Percentiles rank a stretch among this genome's conserved stretches.
These are phyloP conservation scores for Boletus tomentosulus DNA, from an alignment of 768 basidiomycete species.

Conservation along the genomic window DNA sequence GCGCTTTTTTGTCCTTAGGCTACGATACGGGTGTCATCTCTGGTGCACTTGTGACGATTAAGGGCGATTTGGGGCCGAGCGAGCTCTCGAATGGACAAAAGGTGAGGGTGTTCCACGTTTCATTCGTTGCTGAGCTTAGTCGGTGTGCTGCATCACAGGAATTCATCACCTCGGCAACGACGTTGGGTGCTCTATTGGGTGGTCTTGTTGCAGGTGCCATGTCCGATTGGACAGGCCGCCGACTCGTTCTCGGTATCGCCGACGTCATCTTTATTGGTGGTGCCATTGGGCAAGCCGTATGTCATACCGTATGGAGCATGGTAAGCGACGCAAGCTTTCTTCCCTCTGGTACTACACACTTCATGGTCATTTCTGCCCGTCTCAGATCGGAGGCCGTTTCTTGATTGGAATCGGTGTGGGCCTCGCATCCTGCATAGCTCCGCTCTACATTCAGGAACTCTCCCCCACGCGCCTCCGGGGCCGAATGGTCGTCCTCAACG, in stretches of 20 bases:
- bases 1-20: conserved; percentile 35
- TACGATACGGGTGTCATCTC: conserved; percentile 82
- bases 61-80: conserved; percentile 57
- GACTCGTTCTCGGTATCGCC: conserved; percentile 59
- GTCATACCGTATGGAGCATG: conserved; percentile 69
- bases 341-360: background rate
- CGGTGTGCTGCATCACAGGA: conserved; percentile 42
- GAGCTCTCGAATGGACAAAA: conserved; percentile 60
- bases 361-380: background rate
- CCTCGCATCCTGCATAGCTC: conserved; percentile 72
- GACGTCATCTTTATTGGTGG: conserved; percentile 74
- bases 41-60: conserved; percentile 74
- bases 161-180: conserved; percentile 77
- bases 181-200: conserved; percentile 73
- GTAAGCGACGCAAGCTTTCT: conserved; percentile 27
- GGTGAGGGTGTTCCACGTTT: conserved; percentile 28
- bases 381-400: conserved; percentile 66
- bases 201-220: conserved; percentile 64
- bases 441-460: conserved; percentile 81
- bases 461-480: conserved; percentile 72
- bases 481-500: conserved; percentile 77
- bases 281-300: conserved; percentile 66
- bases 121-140: background rate
- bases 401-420: conserved; percentile 74
- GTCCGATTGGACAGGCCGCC: conserved; percentile 69